Evolutionary conservation across 306 rosid genomes (phyloP), one percentile per base, ranked within the genome.

Genomic region (Begonia fuchsioides): DNA sequence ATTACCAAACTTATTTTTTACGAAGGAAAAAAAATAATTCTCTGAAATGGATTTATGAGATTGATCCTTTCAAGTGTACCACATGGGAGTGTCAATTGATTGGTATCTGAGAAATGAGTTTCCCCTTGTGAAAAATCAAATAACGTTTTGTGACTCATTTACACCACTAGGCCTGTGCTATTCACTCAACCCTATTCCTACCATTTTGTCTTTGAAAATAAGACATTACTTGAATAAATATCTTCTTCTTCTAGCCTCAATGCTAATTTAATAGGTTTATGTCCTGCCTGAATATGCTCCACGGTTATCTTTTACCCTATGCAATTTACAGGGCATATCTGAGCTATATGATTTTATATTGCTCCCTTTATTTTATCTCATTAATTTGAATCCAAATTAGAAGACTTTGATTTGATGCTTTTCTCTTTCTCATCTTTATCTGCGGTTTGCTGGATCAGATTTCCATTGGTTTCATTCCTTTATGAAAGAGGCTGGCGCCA

Each of bases 401-500:
- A 38, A 17, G 10, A 17, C 43, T 11, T 44, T 32, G 43, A 52
- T 43, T 51, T 44, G 40, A 58, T 38, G 47, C 39, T 59, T 50
- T 11, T 53, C 59, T 66, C 46, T 43, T 10, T 40, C 15, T 53
- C 17, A 53, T 61, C 49, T 49, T 8, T 66, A n/a, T 48, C 41
- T 58, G 41, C 39, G 62, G 51, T 59, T 61, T 66, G 54, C 46
- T 70, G 70, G 60, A 68, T 67, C 77, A 85, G 98, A 90, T 39
- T 66, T 58, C 93, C 82, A 10, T 66, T 79, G 78, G 39, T 84
- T 59, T 74, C 95, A 44, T 79, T 72, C 70, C 79, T 90, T 43
- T 90, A 90, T 55, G 97, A 90, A 73, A 84, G 97, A 66, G 95
- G 97, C 60, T 90, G 95, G 97, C 95, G 97, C 56, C 90, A 84